Conservation (phyloP, 106 monocot genomes). For the Allium fistulosum region DNA sequence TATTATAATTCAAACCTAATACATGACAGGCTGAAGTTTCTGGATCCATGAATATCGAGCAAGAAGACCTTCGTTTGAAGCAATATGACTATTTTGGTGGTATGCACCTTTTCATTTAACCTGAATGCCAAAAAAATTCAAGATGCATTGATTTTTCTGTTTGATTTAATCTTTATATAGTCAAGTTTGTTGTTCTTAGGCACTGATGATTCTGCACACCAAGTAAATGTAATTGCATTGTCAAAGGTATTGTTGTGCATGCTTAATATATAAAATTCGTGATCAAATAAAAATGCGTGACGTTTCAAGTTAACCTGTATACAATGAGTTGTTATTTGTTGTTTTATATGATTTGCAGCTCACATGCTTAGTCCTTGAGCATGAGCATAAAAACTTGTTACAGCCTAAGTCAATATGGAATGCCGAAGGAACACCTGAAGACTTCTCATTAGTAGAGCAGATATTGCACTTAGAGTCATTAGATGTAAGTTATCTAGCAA, state of each 20-base stretch:
- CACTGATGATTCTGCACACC: slow-evolving; percentile 31
- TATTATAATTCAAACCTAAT: too few relatives aligned
- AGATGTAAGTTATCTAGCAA: slow-evolving; percentile 14
- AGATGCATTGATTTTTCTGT: not conserved
- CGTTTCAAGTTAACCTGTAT: too few relatives aligned
- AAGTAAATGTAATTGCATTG: slow-evolving; percentile 77
- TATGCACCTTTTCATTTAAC: not conserved
- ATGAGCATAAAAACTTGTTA: slow-evolving; percentile 46
- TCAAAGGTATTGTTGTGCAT: slow-evolving; percentile 41
- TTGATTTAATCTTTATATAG: not conserved
- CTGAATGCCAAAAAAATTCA: not conserved
- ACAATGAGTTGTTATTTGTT: too few relatives aligned
- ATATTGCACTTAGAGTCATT: slow-evolving; percentile 59
- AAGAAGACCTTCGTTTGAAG: slow-evolving; percentile 45
- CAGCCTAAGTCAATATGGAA: slow-evolving; percentile 93
- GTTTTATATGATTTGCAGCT: slow-evolving; percentile 34
- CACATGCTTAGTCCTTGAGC: slow-evolving; percentile 68
- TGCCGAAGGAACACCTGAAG: slow-evolving; percentile 63
- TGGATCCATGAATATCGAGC: slow-evolving; percentile 23
- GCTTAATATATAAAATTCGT: not conserved
- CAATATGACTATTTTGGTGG: slow-evolving; percentile 46
- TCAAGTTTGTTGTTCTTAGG: not conserved
- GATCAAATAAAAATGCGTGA: too few relatives aligned
- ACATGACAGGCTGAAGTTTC: slow-evolving; percentile 41
- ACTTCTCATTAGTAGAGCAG: slow-evolving; percentile 60